phyloP scores from a whole-genome alignment of 768 basidiomycete genomes.

The Rhizopogon rudus region DNA sequence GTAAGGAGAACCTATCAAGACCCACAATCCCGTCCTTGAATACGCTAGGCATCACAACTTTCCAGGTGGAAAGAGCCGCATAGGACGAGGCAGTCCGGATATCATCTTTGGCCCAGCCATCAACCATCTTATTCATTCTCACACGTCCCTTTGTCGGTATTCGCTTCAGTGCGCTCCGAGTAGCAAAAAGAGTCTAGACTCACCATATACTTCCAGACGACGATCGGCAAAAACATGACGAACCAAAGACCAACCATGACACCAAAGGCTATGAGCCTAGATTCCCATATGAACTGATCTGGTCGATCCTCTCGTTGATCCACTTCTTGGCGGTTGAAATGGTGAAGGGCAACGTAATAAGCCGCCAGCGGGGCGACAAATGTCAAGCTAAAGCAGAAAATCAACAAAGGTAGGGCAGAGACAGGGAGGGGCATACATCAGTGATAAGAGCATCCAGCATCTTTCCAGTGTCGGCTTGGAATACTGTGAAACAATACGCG shows the following conservation, averaged over 20 bases:
- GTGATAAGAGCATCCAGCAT: conserved; percentile 31
- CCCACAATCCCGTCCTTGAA: conserved; percentile 32
- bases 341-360: conserved; percentile 28
- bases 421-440: conserved; percentile 31
- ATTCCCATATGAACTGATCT: conserved; percentile 24
- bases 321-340: conserved; percentile 3
- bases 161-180: neutral
- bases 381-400: conserved; percentile 24
- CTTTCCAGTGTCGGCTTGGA: conserved; percentile 41
- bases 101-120: conserved; percentile 38
- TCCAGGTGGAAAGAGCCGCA: conserved; percentile 34
- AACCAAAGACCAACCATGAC: conserved; percentile 33
- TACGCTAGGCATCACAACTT: conserved; percentile 35
- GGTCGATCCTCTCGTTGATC: neutral
- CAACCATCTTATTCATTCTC: conserved; percentile 32
- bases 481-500: conserved; percentile 32
- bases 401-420: neutral
- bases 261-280: conserved; percentile 32
- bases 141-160: conserved; percentile 33
- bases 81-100: conserved; percentile 18
- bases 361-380: conserved; percentile 35
- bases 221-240: conserved; percentile 36
- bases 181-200: conserved; percentile 11
- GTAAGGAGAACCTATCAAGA: neutral
- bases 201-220: conserved; percentile 43